A percentile compares a stretch with the other conserved stretches of the same genome.
Evolutionary conservation across 148 eudicot genomes (phyloP).

Genomic region (Nyssa sinensis): DNA sequence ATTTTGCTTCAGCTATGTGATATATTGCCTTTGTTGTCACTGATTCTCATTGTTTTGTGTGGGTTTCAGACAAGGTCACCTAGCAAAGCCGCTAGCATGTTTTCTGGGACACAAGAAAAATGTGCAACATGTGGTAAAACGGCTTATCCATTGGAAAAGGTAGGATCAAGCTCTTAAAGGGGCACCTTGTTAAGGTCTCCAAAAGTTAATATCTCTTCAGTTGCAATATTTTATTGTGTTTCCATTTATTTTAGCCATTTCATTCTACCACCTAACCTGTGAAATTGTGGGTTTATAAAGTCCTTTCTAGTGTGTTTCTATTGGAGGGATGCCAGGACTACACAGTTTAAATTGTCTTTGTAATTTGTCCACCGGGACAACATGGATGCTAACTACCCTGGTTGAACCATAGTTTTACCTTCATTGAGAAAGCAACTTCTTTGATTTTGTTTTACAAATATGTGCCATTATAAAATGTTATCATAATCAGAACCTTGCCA

Average conservation of each 20-base stretch:
- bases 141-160: slow-evolving; percentile 91
- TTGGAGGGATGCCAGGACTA: not conserved
- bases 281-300: not conserved
- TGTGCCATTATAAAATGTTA: not conserved
- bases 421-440: too few relatives aligned
- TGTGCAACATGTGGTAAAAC: slow-evolving; percentile 91
- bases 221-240: not conserved
- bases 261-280: not conserved
- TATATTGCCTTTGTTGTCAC: not conserved
- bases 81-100: slow-evolving; percentile 88
- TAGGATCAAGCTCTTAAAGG: slow-evolving; percentile 14
- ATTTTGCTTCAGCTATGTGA: not conserved
- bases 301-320: not conserved
- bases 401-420: not conserved
- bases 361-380: too few relatives aligned
- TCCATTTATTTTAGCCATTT: not conserved
- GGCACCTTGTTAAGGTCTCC: not conserved
- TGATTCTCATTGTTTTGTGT: slow-evolving; percentile 14
- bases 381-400: not conserved
- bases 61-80: slow-evolving; percentile 66
- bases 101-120: slow-evolving; percentile 93
- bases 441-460: not conserved
- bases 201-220: not conserved
- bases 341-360: not conserved
- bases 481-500: not conserved